Conservation (phyloP, 306 rosid genomes). For the Dryas octopetala region DNA sequence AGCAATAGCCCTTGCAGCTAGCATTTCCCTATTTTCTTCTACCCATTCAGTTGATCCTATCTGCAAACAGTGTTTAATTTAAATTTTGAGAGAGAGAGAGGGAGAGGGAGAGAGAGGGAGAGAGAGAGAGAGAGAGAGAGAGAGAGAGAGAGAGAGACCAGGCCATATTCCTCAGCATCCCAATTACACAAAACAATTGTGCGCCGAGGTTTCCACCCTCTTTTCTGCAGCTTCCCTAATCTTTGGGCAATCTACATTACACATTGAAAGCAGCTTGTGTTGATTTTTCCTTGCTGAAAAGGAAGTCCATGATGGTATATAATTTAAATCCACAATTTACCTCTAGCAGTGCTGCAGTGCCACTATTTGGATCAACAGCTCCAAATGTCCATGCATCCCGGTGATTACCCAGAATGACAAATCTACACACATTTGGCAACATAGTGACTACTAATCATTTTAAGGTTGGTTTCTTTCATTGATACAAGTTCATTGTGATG, state of each 20-base stretch:
- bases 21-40: conserved; percentile 72
- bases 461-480: neutral
- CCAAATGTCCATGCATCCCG: conserved; percentile 89
- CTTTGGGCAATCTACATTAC: conserved; percentile 55
- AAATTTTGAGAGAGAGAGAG: conserved; percentile 13
- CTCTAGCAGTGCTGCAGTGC: conserved; percentile 72
- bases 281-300: neutral
- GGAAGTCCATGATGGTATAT: conserved; percentile 1
- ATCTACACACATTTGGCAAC: conserved; percentile 43
- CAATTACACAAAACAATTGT: conserved; percentile 72
- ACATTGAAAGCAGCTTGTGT: conserved; percentile 18
- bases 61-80: conserved; percentile 33
- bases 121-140: conserved; percentile 13
- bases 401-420: conserved; percentile 74
- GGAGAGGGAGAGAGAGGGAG: conserved; percentile 26
- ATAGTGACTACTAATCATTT: neutral
- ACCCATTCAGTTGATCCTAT: conserved; percentile 83
- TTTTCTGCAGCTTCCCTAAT: conserved; percentile 55
- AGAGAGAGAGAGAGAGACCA: conserved; percentile 41
- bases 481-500: neutral
- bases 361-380: conserved; percentile 84
- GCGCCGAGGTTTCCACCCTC: conserved; percentile 74
- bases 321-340: conserved; percentile 29
- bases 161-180: conserved; percentile 86
- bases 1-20: conserved; percentile 67